Base-by-base conservation (phyloP, 441 rosid genomes). In the Capsella rubella region DNA sequence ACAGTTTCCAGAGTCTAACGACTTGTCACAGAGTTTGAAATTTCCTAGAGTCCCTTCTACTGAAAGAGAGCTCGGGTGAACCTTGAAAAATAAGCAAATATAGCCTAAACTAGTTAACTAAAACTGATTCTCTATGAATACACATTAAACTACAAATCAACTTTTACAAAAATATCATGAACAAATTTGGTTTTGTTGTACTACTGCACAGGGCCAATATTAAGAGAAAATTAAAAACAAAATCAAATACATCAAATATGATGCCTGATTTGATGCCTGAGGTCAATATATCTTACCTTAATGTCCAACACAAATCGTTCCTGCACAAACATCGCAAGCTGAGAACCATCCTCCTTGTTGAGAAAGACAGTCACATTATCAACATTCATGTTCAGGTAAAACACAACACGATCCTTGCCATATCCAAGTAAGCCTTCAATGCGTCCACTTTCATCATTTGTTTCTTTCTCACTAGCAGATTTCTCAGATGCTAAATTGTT, bases 361-460 rank as follows among this genome's bases (percentile, higher is more conserved):
- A 96, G 96, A 88, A 91, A 87, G 77, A 96, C 84, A 37, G 96
- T 86, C 71, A 96, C 98, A 79, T 89, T 89, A 79, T 90, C 96
- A 28, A 96, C 90, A 75, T 93, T 93, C 99, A 94, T 92, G 85
- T 76, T 84, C 57, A 96, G 83, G 83, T 85, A 81, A 81, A 96
- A 96, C 60, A 96, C 97, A 45, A 90, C 98, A 74, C 99, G 99
- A 45, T 81, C 89, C 89, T 94, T 96, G 71, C 98, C 99, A 85
- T 86, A 90, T 62, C 99, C 99, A 79, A 94, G 86, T 72, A 96
- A 81, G 55, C 99, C 99, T 82, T 89, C 92, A 72, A 96, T 82
- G 59, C 90, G 92, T 60, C 85, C 83, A 68, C 73, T 78, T 63
- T 85, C 98, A 80, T 88, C 99, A 79, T 82, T 75, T 72, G 87